These are phyloP conservation scores for Prunus dulcis DNA, from an alignment of 306 rosid species.

Conservation along the genomic window DNA sequence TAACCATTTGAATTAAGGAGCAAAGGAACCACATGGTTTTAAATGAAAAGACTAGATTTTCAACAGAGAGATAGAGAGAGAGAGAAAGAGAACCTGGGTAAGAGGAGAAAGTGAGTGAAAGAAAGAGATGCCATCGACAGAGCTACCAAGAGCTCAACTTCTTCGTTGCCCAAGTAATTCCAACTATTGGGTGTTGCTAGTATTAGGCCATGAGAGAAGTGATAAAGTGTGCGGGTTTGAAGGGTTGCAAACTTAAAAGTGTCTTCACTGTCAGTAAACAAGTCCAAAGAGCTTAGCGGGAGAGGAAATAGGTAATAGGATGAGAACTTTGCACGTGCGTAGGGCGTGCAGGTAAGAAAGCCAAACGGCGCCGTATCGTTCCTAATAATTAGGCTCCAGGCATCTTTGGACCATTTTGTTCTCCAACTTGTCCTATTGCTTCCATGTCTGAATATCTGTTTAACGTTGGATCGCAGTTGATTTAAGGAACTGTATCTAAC, in stretches of 20 bases:
- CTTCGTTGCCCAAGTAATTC: constrained; percentile 4
- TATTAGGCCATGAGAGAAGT: constrained; percentile 29
- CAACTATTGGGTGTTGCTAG: constrained; percentile 15
- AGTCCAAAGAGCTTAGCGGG: constrained; percentile 10
- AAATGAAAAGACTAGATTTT: background rate
- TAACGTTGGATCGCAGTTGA: background rate
- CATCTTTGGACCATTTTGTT: too few species aligned
- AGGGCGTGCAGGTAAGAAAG: background rate
- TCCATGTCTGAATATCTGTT: too few species aligned
- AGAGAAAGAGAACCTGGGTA: constrained; percentile 55
- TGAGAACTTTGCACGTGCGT: constrained; percentile 6
- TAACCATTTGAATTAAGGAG: background rate
- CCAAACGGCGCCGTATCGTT: background rate
- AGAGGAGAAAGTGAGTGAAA: constrained; percentile 50
- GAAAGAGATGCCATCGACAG: constrained; percentile 59
- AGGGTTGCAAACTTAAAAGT: constrained; percentile 13
- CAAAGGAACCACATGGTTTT: background rate
- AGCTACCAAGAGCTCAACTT: constrained; percentile 13
- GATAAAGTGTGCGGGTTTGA: background rate
- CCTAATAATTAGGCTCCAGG: too few species aligned
- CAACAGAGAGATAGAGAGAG: constrained; percentile 16
- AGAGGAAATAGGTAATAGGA: constrained; percentile 10
- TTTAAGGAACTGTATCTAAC: too few species aligned
- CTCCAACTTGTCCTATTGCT: too few species aligned
- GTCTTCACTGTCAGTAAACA: background rate